Evolutionary conservation across 805 yeast genomes (phyloP), one percentile per base, ranked within the genome.

Genomic region (Candida bentonensis): DNA sequence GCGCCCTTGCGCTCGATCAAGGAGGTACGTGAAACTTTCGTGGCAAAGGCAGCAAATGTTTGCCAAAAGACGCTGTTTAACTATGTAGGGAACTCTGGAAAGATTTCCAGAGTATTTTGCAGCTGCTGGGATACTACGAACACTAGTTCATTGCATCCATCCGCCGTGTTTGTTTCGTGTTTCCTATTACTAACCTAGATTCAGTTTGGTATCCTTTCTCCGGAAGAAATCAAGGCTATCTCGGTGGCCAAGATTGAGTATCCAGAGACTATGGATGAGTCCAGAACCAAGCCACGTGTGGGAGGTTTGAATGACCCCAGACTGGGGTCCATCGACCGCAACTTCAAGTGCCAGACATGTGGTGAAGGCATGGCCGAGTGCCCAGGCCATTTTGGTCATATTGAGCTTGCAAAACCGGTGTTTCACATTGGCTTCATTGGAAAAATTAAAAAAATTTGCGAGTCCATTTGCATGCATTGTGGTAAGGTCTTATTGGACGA

Each of bases 251-350:
- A 92, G 61, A 86, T 92, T 58, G 96, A 89, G 65, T 92, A 83
- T 59, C 98, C 99, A 21, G 99, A 92, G 66, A 92, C 96, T n/a
- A 92, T 92, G 95, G 98, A 92, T 64, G 96, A 88, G 64, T 78
- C 95, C 33, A 87, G 94, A 47, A 82, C 82, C 60, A 83, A 84
- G 51, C 96, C 97, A 41, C 79, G 96, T 62, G 88, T 87, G 53
- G 96, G 96, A 51, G 99, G 99, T 48, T 70, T 92, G 50, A 89
- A 88, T 61, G 98, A 94, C 63, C 97, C 98, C 48, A 79, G 97
- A 56, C 72, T 92, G 49, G 99, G 99, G 42, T 83, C 96, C 3
- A 88, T 92, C 55, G 99, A 92, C 65, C 80, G 98, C 63, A 89
- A 88, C 62, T 84, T 83, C 73, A 86, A 85, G 69, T 92, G 99